Base-by-base conservation (phyloP, 352 stramenopile species). In the Phytophthora constricta region DNA sequence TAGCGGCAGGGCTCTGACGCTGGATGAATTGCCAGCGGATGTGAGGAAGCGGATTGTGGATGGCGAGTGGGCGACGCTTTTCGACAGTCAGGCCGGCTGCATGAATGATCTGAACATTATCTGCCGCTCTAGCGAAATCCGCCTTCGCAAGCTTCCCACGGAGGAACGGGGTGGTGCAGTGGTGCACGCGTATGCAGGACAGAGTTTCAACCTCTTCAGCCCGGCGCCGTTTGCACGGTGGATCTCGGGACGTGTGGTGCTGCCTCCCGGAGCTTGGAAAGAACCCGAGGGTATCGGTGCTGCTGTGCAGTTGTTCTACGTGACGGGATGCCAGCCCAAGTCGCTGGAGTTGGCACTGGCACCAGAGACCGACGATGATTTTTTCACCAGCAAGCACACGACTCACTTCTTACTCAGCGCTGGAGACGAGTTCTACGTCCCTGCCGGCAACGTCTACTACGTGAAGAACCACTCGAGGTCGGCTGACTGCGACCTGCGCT, bases 341-440 rank as follows among this genome's bases (percentile, higher is more conserved):
- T 69, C 86, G 9, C 69, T 96, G 4, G 86, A 96, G 65, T 80
- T 96, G 31, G 82, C 87, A 13, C 77, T 93, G 48, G 73, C 80
- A 26, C 82, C 87, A 1, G 82, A 84, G 19, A 79, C 79, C 14
- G 86, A 90, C 57, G 84, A 93, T 22, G 84, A 94, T 16, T 92
- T 77, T 47, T 98, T 98, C 68, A 82, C 98, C 62, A 82, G 84
- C 20, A 82, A 91, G 14, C 97, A 83, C n/a, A 97, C 97, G 17
- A 93, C 97, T 55, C 85, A 96, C 45, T 99, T 97, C 79, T 67
- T 98, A 34, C 75, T 99, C 3, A 93, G 82, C 26, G 86, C 91
- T 4, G 96, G 96, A 7, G 97, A 99, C 74, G 93, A 98, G 74
- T 99, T 99, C 71, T 97, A 98, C 69, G 91, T 99, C 45, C 97